A percentile compares a stretch with the other conserved stretches of the same genome.
Conservation (phyloP, 2,329 filamentous ascomycete genomes). For the Pseudovirgaria hyperparasitica region DNA sequence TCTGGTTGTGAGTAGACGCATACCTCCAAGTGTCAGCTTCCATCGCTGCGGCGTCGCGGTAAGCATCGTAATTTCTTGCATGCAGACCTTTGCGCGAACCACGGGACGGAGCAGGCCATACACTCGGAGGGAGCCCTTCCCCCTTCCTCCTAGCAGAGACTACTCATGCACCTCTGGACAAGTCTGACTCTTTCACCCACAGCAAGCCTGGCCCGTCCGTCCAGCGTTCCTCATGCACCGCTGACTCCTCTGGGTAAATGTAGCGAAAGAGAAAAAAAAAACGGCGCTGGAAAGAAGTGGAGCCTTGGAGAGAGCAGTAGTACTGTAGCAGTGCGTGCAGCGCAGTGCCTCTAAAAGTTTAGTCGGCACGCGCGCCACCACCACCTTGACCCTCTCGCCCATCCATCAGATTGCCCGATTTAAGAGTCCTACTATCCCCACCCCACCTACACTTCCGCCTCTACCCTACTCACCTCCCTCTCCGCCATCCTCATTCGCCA, state of each 20-base stretch:
- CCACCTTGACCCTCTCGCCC: constrained; percentile 9
- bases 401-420: constrained; percentile 10
- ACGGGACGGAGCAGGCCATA: constrained; percentile 14
- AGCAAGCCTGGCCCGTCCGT: constrained; percentile 9
- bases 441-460: constrained; percentile 22
- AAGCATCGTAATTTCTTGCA: constrained; percentile 20
- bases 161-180: constrained; percentile 21
- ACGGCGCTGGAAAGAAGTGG: neutral
- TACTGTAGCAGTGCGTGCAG: too few species aligned
- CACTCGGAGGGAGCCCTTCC: constrained; percentile 24
- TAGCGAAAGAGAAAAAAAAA: neutral
- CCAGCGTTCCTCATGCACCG: constrained; percentile 27
- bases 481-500: constrained; percentile 28
- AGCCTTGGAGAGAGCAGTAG: too few species aligned
- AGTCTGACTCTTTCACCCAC: constrained; percentile 23
- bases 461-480: constrained; percentile 29
- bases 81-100: constrained; percentile 17
- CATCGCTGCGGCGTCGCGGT: constrained; percentile 14
- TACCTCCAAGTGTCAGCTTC: constrained; percentile 18
- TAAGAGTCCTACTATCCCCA: constrained; percentile 24
- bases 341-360: constrained; percentile 17
- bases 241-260: constrained; percentile 1
- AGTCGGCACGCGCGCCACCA: constrained; percentile 24
- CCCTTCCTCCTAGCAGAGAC: constrained; percentile 21
- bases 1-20: constrained; percentile 17